These are phyloP conservation scores for Boletus pseudo-olivaceus DNA, from an alignment of 768 basidiomycete genomes.

Conservation along the genomic window DNA sequence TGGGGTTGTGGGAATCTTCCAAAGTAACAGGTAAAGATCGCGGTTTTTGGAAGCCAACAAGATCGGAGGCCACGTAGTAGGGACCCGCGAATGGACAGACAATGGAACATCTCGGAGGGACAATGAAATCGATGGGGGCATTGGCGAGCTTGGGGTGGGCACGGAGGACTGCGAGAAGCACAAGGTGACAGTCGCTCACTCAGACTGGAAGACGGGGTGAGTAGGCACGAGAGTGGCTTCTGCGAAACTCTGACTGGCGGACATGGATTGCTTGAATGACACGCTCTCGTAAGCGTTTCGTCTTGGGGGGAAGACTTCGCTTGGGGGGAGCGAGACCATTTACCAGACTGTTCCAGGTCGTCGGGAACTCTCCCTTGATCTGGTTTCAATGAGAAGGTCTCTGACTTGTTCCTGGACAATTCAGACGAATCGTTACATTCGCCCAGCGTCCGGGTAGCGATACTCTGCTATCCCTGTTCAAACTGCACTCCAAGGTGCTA, in stretches of 20 bases:
- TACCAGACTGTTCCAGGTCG: too few relatives aligned
- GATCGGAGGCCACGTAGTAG: constrained; percentile 85
- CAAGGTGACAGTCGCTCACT: constrained; percentile 96
- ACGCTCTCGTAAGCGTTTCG: constrained; percentile 76
- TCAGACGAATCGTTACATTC: background rate
- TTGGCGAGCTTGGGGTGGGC: constrained; percentile 45
- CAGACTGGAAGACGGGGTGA: constrained; percentile 43
- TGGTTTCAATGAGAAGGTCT: background rate
- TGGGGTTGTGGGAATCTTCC: constrained; percentile 85
- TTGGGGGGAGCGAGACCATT: too few relatives aligned
- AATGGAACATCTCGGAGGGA: constrained; percentile 94
- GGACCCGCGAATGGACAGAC: constrained; percentile 72
- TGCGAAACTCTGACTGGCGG: constrained; percentile 89
- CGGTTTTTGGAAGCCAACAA: constrained; percentile 92
- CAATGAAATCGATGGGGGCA: constrained; percentile 74
- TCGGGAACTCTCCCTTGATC: too few relatives aligned
- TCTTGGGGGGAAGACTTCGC: too few relatives aligned
- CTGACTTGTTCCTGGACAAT: background rate
- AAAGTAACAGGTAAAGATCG: constrained; percentile 80
- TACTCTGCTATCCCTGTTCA: background rate
- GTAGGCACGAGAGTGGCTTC: constrained; percentile 36
- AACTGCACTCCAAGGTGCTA: background rate
- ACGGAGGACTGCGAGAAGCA: constrained; percentile 84
- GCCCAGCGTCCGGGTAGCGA: background rate
- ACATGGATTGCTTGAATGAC: constrained; percentile 79